Base-by-base conservation (phyloP, 2,329 filamentous ascomycete species). In the Aaosphaeria arxii region DNA sequence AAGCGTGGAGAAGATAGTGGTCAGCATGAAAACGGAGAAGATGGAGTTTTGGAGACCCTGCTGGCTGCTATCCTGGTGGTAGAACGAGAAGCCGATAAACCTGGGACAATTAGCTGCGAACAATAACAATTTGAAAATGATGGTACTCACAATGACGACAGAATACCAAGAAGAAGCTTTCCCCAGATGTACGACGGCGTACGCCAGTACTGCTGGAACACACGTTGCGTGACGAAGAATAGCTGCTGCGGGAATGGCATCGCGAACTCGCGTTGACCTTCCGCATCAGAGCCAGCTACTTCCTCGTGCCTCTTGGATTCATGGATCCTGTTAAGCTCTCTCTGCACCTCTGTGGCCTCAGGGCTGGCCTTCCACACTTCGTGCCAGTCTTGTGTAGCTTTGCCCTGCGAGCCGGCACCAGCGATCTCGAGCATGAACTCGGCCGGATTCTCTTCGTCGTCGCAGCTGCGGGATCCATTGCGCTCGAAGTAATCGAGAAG, bases 351-450 rank as follows among this genome's bases (percentile, higher is more conserved):
- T 17, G 54, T 46, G 5, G 51, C 50, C 40, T 57, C 43, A 2
- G 58, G 44, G 43, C 62, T 66, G 2, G 39, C 30, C 9, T 60
- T 66, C 74, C 74, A 76, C 5, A 71, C 66, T 6, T 67, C 56
- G 42, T 64, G 64, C 74, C 73, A 76, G 48, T 75, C 71, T 50
- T 58, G n/a, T 3, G 17, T 24, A 24, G 17, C 17, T 7, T 31
- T 36, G 1, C 58, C 58, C 30, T 61, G 46, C 11, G 60, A 47
- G 40, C 63, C 62, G 35, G 63, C 62, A 11, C 67, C 67, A 28
- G 70, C 69, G 42, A 75, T 66, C 49, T 77, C 74, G n/a, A 90
- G 77, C 82, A 90, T 89, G 72, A 83, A 90, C 68, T 91, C 87
- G 1, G 87, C 87, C 0, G 87, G 87, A 56, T 90, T 90, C 51